Evolutionary conservation across 345 rosid genomes (phyloP).

Genomic region (Chamaenerion angustifolium): DNA sequence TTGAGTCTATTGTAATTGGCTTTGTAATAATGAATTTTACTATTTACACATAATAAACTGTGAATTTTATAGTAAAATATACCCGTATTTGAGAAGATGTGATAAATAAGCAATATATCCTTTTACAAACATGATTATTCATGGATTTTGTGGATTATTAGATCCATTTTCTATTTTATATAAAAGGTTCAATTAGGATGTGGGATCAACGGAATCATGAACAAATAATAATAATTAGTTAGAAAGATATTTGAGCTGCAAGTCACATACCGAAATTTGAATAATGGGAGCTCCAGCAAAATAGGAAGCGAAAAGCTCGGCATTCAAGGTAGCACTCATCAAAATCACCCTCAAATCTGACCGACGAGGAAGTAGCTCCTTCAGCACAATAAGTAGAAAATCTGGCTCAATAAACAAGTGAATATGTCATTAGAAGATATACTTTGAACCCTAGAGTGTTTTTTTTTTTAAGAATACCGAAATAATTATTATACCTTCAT

Average conservation of each 20-base stretch:
- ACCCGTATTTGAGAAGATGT: too few relatives aligned
- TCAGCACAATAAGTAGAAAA: constrained; percentile 85
- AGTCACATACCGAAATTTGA: constrained; percentile 56
- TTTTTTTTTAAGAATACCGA: constrained; percentile 1
- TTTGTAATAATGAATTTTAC: too few relatives aligned
- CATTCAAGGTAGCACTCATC: constrained; percentile 93
- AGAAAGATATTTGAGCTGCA: constrained; percentile 1
- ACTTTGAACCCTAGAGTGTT: constrained; percentile 10
- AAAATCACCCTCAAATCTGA: constrained; percentile 72
- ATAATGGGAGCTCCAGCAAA: constrained; percentile 72
- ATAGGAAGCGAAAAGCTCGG: constrained; percentile 81
- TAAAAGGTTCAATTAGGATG: too few relatives aligned
- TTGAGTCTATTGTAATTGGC: too few relatives aligned
- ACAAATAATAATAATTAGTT: background rate
- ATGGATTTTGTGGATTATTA: too few relatives aligned
- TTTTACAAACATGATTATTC: too few relatives aligned
- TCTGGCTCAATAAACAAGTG: constrained; percentile 32
- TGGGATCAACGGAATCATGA: background rate
- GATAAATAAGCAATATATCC: too few relatives aligned
- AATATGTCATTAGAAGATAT: constrained; percentile 15
- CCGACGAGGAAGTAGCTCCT: constrained; percentile 76
- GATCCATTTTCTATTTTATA: too few relatives aligned
- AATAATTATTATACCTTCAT: constrained; percentile 48
- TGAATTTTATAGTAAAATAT: too few relatives aligned
- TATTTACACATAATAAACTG: too few relatives aligned